phyloP scores from a whole-genome alignment of 2,329 filamentous ascomycete genomes.

The Thielaviopsis euricoi region DNA sequence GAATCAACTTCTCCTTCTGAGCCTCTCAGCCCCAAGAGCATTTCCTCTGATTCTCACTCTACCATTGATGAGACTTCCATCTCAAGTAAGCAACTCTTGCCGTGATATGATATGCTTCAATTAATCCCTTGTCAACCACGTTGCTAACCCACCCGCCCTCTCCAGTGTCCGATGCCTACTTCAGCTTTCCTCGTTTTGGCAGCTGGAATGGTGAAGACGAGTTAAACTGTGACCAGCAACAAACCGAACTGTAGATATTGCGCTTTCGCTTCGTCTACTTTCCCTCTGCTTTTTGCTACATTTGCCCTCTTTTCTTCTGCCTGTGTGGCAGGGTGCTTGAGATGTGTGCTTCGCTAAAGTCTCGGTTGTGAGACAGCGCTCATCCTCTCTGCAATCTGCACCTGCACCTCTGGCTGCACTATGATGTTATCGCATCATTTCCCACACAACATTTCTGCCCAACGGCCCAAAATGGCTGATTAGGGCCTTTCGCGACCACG shows the following conservation, averaged over 20 bases:
- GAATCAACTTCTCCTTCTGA: background rate
- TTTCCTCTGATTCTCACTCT: background rate
- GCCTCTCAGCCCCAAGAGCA: constrained; percentile 1
- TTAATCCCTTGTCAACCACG: background rate
- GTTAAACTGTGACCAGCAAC: constrained; percentile 7
- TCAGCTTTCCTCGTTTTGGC: constrained; percentile 61
- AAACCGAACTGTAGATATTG: constrained; percentile 1
- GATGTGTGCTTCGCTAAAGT: background rate
- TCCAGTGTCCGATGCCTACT: constrained; percentile 28
- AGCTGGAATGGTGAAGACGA: constrained; percentile 35
- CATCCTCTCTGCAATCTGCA: background rate
- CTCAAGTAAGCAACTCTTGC: constrained; percentile 16
- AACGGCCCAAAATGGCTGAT: constrained; percentile 1
- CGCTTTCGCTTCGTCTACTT: background rate
- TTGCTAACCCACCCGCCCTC: background rate
- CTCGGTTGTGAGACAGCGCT: constrained; percentile 8
- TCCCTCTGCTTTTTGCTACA: background rate
- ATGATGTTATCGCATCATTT: constrained; percentile 12
- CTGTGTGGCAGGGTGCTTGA: background rate
- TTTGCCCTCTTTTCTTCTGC: background rate
- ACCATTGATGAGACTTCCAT: constrained; percentile 11
- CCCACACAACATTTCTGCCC: constrained; percentile 1
- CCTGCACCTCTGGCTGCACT: constrained; percentile 2
- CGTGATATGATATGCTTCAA: background rate
- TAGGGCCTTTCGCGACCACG: background rate